Conservation (phyloP, 768 basidiomycete species). For the Phlegmacium glaucopus region DNA sequence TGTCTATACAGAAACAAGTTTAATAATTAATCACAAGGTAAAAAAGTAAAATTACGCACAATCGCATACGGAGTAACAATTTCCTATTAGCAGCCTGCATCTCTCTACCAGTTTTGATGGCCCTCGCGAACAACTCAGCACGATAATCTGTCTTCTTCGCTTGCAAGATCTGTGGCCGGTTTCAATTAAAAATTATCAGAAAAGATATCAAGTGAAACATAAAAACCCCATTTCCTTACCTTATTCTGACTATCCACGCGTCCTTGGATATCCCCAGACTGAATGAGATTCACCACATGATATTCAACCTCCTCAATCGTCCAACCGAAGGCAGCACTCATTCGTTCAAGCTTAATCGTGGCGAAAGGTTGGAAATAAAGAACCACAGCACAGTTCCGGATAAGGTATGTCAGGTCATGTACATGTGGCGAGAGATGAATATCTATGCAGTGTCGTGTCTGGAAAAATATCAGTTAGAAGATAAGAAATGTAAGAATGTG, state of each 20-base stretch:
- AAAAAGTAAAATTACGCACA: constrained; percentile 49
- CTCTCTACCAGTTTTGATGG: constrained; percentile 68
- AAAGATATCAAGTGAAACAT: background rate
- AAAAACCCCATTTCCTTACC: constrained; percentile 33
- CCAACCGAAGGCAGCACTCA: constrained; percentile 88
- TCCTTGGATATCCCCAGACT: constrained; percentile 72
- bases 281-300: constrained; percentile 76
- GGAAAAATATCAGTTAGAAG: constrained; percentile 2
- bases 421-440: constrained; percentile 75
- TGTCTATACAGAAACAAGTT: constrained; percentile 49
- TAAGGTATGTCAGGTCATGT: constrained; percentile 55
- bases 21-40: background rate
- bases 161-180: constrained; percentile 69
- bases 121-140: constrained; percentile 69
- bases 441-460: constrained; percentile 79
- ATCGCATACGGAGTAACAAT: constrained; percentile 73
- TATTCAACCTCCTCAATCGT: constrained; percentile 64
- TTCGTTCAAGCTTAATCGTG: constrained; percentile 77
- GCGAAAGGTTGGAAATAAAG: constrained; percentile 92
- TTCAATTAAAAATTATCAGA: constrained; percentile 2
- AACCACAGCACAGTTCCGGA: constrained; percentile 76
- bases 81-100: constrained; percentile 75
- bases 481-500: no score
- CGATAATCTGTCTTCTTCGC: constrained; percentile 80
- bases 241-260: constrained; percentile 90